These are phyloP conservation scores for Xerocomellus chrysenteron DNA, from an alignment of 768 basidiomycete genomes.

Conservation along the genomic window DNA sequence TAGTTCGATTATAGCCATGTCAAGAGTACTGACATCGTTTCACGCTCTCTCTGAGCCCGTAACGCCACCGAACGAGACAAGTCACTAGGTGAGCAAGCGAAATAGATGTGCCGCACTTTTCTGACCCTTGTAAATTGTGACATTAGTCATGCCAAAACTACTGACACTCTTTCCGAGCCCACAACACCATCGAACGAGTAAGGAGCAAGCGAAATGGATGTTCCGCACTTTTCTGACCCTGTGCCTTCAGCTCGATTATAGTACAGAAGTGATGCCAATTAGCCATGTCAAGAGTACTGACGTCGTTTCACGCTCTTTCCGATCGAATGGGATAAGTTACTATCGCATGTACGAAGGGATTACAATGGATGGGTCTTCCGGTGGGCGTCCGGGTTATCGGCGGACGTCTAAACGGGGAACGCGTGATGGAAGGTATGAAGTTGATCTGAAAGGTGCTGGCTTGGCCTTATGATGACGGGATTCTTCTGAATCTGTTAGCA, in stretches of 20 bases:
- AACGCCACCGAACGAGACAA: conserved; percentile 38
- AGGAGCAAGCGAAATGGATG: background rate
- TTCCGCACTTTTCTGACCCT: background rate
- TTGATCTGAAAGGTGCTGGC: conserved; percentile 32
- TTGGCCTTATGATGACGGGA: conserved; percentile 7
- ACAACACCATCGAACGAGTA: too few relatives aligned
- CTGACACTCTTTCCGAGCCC: too few relatives aligned
- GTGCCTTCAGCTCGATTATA: conserved; percentile 40
- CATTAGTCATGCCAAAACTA: too few relatives aligned
- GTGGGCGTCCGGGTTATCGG: conserved; percentile 46
- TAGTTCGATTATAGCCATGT: conserved; percentile 40
- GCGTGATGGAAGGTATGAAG: conserved; percentile 46
- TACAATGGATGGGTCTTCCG: conserved; percentile 44
- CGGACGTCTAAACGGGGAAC: conserved; percentile 46
- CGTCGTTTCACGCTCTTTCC: conserved; percentile 22
- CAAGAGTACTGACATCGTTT: conserved; percentile 30
- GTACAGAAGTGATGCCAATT: conserved; percentile 46
- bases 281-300: conserved; percentile 40
- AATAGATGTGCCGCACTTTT: too few relatives aligned
- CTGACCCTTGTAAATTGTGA: too few relatives aligned
- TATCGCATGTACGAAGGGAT: conserved; percentile 42
- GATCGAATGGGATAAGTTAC: conserved; percentile 35
- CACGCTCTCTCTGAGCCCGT: conserved; percentile 23
- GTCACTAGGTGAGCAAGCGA: too few relatives aligned
- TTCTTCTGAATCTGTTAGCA: conserved; percentile 16